Percentiles rank a stretch among this genome's conserved stretches.
Conservation (phyloP, 169 alveolate genomes). For the Plasmodium ovale region DNA sequence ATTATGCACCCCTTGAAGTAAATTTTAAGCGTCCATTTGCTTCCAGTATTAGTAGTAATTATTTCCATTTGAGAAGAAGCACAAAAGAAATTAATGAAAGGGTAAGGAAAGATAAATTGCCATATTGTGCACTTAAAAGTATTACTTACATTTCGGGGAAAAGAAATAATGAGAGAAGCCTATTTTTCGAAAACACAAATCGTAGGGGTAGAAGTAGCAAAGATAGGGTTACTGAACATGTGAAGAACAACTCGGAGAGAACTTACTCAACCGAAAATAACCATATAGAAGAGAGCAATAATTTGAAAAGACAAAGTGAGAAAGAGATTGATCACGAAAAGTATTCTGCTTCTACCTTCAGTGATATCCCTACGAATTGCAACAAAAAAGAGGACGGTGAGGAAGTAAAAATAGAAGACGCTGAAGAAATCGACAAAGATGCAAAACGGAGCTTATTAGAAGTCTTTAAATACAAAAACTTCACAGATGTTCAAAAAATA, state of each 20-base stretch:
- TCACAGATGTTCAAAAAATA: constrained; percentile 74
- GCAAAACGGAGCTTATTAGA: constrained; percentile 50
- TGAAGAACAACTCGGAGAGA: not conserved
- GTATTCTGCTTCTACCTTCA: too few relatives aligned
- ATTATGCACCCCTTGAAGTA: constrained; percentile 4
- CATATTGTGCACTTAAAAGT: not conserved
- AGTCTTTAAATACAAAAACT: constrained; percentile 58
- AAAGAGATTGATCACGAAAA: not conserved
- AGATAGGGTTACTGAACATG: not conserved
- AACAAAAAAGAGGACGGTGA: not conserved
- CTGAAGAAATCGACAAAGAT: constrained; percentile 50
- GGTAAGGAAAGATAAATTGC: not conserved
- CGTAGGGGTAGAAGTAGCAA: not conserved
- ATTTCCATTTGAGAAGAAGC: not conserved
- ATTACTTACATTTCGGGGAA: not conserved
- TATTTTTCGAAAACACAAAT: not conserved
- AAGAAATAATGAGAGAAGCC: not conserved
- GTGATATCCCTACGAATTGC: too few relatives aligned
- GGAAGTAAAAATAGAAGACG: constrained; percentile 19
- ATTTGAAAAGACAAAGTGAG: too few relatives aligned
- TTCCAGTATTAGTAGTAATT: not conserved
- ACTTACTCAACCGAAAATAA: too few relatives aligned
- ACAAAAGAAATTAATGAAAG: not conserved
- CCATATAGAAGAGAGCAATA: too few relatives aligned
- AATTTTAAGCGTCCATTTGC: not conserved